Conservation (phyloP, 495 filamentous ascomycete genomes). For the Trichoderma erinaceum region DNA sequence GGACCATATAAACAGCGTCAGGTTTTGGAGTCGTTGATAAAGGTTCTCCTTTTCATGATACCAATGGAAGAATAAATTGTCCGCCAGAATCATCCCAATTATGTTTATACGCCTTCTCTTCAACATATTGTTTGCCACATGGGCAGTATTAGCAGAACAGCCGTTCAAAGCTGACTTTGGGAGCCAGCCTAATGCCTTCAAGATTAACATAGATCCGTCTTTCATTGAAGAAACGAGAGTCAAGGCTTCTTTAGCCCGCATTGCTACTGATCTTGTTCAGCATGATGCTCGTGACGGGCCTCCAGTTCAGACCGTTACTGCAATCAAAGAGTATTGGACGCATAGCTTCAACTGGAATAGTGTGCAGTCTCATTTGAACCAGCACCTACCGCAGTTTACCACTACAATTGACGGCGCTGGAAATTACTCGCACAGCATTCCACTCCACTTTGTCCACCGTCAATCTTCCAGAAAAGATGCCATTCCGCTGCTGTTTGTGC, state of each 20-base stretch:
- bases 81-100: not conserved
- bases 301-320: not conserved
- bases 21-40: not conserved
- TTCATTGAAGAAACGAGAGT: not conserved
- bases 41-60: not conserved
- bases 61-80: not conserved
- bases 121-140: not conserved
- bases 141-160: not conserved
- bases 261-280: not conserved
- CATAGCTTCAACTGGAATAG: not conserved
- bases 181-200: not conserved
- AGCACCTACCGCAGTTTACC: not conserved
- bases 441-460: not conserved
- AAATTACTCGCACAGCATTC: not conserved
- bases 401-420: not conserved
- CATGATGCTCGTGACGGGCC: not conserved
- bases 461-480: not conserved
- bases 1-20: not conserved
- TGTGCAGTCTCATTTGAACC: not conserved
- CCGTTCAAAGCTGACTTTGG: not conserved
- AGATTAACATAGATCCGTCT: not conserved
- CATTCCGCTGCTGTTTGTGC: not conserved
- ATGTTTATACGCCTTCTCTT: not conserved
- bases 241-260: not conserved
- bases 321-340: not conserved